phyloP scores from a whole-genome alignment of 202 grass and related monocot species.

The Carex arenaria region DNA sequence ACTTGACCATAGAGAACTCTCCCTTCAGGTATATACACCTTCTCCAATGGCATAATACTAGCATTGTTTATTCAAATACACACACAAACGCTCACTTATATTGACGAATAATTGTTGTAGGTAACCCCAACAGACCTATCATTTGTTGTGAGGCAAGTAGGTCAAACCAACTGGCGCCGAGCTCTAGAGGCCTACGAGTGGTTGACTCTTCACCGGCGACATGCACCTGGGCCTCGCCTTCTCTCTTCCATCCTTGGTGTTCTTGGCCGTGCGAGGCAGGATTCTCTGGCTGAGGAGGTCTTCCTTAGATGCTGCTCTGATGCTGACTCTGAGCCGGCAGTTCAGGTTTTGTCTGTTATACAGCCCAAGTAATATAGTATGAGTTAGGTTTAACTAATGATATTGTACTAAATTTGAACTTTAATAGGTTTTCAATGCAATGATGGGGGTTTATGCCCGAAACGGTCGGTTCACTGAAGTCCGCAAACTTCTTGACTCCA shows the following conservation, averaged over 20 bases:
- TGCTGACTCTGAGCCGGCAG: constrained; percentile 33
- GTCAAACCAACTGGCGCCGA: constrained; percentile 54
- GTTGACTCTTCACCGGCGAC: constrained; percentile 40
- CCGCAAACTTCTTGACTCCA: constrained; percentile 53
- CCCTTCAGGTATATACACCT: constrained; percentile 16
- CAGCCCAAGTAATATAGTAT: background rate
- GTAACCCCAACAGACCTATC: constrained; percentile 57
- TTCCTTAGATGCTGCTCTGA: constrained; percentile 46
- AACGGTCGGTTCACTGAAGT: constrained; percentile 54
- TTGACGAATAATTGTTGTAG: constrained; percentile 18
- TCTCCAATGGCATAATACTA: background rate
- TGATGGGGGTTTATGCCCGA: constrained; percentile 93
- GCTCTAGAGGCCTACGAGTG: constrained; percentile 90
- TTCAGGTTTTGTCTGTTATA: constrained; percentile 34
- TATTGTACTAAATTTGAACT: constrained; percentile 4
- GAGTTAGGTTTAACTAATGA: background rate
- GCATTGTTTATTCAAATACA: background rate
- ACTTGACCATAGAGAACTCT: constrained; percentile 34
- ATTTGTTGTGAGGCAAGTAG: constrained; percentile 60
- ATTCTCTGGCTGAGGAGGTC: constrained; percentile 56
- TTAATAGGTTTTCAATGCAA: constrained; percentile 67
- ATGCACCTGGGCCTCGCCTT: constrained; percentile 53
- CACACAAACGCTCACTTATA: background rate
- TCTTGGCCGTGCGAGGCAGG: constrained; percentile 75
- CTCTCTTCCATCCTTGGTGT: constrained; percentile 65